Conservation (phyloP, 495 filamentous ascomycete genomes). For the Pseudotulostoma volvatum region DNA sequence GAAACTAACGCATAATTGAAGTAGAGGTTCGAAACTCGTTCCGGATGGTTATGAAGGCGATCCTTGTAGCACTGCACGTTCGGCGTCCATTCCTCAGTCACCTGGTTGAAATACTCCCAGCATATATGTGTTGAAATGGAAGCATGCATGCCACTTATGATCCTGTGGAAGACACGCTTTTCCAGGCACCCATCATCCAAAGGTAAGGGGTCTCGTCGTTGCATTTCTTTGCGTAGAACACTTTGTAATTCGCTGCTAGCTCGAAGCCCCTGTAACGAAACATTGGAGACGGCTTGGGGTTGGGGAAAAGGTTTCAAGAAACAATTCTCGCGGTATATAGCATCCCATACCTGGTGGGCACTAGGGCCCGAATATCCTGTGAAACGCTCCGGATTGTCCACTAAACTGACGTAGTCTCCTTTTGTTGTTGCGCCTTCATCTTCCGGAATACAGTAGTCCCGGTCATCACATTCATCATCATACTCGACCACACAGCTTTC, state of each 20-base stretch:
- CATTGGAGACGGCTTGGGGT: conserved; percentile 16
- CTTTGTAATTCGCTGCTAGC: conserved; percentile 73
- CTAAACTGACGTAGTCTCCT: conserved; percentile 88
- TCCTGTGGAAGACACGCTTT: conserved; percentile 91
- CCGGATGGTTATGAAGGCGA: conserved; percentile 66
- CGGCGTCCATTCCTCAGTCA: conserved; percentile 83
- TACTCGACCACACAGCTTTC: conserved; percentile 96
- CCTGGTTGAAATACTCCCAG: conserved; percentile 92
- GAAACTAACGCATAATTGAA: conserved; percentile 95
- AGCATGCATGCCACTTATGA: conserved; percentile 94
- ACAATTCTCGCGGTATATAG: conserved; percentile 94
- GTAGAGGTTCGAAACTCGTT: conserved; percentile 91
- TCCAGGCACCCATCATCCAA: conserved; percentile 85
- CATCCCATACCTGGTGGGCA: conserved; percentile 81
- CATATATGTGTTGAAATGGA: conserved; percentile 92
- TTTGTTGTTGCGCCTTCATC: conserved; percentile 75
- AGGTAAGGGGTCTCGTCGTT: conserved; percentile 49
- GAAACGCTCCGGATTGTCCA: conserved; percentile 88
- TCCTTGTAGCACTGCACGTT: conserved; percentile 81
- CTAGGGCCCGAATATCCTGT: conserved; percentile 81
- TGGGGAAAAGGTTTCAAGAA: conserved; percentile 53
- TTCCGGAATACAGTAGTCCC: conserved; percentile 93
- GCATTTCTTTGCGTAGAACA: conserved; percentile 56
- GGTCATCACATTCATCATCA: conserved; percentile 93
- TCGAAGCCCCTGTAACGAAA: conserved; percentile 27